Percentiles rank a stretch among this genome's conserved stretches.
phyloP scores from a whole-genome alignment of 2,329 filamentous ascomycete species.

The Colletotrichum lini region DNA sequence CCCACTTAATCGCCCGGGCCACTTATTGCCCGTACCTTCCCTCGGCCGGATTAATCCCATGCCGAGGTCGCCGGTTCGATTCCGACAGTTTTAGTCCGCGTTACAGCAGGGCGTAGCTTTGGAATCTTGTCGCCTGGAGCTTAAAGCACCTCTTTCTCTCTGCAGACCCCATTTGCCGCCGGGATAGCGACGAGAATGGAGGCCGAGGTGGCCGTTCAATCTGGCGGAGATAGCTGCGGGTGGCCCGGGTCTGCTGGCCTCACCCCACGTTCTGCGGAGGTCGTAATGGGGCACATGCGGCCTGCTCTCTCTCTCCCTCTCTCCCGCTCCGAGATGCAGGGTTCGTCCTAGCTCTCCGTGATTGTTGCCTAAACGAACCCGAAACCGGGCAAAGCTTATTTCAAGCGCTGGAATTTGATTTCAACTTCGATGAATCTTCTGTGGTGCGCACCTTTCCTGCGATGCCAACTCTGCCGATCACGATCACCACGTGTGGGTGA shows the following conservation, averaged over 20 bases:
- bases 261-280: not conserved
- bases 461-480: conserved; percentile 10
- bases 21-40: too few species aligned
- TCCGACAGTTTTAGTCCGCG: conserved; percentile 3
- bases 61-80: too few species aligned
- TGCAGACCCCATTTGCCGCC: not conserved
- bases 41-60: too few species aligned
- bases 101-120: conserved; percentile 8
- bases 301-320: not conserved
- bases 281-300: not conserved
- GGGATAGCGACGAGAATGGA: not conserved
- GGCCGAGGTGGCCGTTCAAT: not conserved
- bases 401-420: too few species aligned
- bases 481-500: not conserved
- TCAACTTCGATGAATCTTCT: not conserved
- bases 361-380: conserved; percentile 2
- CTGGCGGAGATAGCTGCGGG: not conserved
- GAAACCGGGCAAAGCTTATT: conserved; percentile 27
- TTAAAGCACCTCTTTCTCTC: not conserved
- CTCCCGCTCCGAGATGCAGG: not conserved
- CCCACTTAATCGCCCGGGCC: too few species aligned
- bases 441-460: not conserved
- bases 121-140: conserved; percentile 9
- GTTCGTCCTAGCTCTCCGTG: conserved; percentile 7
- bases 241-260: conserved; percentile 4